Conservation (phyloP, 805 yeast species). For the Ogataea nitratoaversa region DNA sequence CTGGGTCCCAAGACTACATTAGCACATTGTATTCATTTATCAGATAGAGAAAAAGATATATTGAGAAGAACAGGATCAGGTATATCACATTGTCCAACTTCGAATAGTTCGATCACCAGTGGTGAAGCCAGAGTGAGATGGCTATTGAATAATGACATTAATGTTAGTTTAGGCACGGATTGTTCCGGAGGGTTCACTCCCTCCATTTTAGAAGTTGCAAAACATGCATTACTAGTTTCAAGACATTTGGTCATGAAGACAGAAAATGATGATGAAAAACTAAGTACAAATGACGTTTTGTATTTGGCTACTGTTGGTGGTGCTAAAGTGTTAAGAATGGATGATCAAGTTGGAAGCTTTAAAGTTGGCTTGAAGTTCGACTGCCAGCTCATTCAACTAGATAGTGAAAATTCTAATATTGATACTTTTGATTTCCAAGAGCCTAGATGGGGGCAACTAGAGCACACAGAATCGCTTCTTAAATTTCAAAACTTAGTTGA, state of each 20-base stretch:
- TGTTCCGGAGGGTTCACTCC: constrained; percentile 74
- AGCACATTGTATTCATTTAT: constrained; percentile 85
- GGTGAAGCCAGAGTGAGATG: constrained; percentile 85
- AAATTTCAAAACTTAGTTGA: constrained; percentile 58
- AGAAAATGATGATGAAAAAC: constrained; percentile 40
- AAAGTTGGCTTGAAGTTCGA: constrained; percentile 79
- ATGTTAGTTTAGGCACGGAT: constrained; percentile 80
- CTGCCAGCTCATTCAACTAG: constrained; percentile 69
- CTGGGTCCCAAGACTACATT: constrained; percentile 65
- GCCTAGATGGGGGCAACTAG: constrained; percentile 33
- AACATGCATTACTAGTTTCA: constrained; percentile 69
- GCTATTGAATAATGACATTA: constrained; percentile 58
- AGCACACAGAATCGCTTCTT: constrained; percentile 12
- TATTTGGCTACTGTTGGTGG: constrained; percentile 89
- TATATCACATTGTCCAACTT: constrained; percentile 89
- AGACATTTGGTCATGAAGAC: constrained; percentile 63
- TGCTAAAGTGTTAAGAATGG: constrained; percentile 66
- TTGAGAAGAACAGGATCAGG: constrained; percentile 58
- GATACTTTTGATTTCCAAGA: constrained; percentile 76
- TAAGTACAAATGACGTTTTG: constrained; percentile 66
- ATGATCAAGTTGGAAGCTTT: constrained; percentile 61
- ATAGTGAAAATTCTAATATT: constrained; percentile 49
- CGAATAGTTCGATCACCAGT: constrained; percentile 81
- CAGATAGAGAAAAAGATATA: constrained; percentile 57
- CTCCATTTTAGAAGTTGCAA: constrained; percentile 58